Evolutionary conservation across 208 protist species (phyloP).

Genomic region (Trypanosoma theileri): DNA sequence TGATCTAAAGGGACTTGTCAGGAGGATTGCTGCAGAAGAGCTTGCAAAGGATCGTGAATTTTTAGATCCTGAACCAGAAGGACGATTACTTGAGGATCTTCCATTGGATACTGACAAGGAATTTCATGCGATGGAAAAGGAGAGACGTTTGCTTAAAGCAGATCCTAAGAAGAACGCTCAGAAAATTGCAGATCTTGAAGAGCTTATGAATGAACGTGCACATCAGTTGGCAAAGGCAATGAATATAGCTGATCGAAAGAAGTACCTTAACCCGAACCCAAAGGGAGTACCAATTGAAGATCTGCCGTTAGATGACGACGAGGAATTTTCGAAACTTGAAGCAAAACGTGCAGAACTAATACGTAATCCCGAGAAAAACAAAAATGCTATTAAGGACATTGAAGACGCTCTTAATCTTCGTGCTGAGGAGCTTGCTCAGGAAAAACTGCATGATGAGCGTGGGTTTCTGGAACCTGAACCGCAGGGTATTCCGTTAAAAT

Average conservation of each 20-base stretch:
- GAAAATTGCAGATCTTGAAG: constrained; percentile 58
- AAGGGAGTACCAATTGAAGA: constrained; percentile 57
- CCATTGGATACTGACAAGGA: constrained; percentile 62
- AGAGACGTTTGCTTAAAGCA: constrained; percentile 49
- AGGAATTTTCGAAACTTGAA: constrained; percentile 49
- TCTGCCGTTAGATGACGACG: constrained; percentile 65
- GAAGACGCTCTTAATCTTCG: constrained; percentile 66
- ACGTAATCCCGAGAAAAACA: constrained; percentile 61
- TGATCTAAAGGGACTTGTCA: constrained; percentile 50
- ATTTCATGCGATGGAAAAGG: constrained; percentile 63
- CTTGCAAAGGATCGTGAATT: constrained; percentile 61
- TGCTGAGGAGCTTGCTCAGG: constrained; percentile 53
- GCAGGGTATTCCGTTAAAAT: constrained; percentile 56
- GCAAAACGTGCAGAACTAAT: constrained; percentile 63
- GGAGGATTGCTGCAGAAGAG: constrained; percentile 44
- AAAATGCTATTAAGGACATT: constrained; percentile 44
- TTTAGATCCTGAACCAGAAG: constrained; percentile 64
- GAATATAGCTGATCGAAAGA: constrained; percentile 62
- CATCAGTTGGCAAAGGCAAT: constrained; percentile 68
- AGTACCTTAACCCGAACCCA: constrained; percentile 49
- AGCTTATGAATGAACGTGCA: constrained; percentile 71
- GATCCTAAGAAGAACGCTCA: constrained; percentile 38
- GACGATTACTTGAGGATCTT: constrained; percentile 50
- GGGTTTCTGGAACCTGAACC: constrained; percentile 64
- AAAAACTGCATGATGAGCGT: constrained; percentile 49